Base-by-base conservation (phyloP, 176 grass and related monocot genomes). In the Canna indica region DNA sequence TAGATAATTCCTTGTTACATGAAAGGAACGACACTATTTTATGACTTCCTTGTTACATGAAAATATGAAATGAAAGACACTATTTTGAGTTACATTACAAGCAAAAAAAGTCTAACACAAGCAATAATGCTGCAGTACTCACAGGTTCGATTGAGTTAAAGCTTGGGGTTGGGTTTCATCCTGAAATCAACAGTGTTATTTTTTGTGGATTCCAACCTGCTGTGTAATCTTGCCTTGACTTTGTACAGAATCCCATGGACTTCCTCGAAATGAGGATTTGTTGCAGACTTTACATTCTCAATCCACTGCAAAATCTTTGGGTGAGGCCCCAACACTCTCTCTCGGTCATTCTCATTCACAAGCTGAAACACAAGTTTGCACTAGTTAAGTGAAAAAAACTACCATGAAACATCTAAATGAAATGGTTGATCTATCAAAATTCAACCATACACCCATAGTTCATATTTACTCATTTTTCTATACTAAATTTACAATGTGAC, bases 251-350 rank as follows among this genome's bases (percentile, higher is more conserved):
- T 36, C 30, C 67, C 46, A 45, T 90, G 81, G 1, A 73, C 77
- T 75, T 96, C 77, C 22, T 85, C 84, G 61, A 97, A 97, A 76
- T 92, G 86, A 63, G 93, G 93, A 64, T 64, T 76, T 4, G 88
- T 96, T 34, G 88, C 82, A 76, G 70, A 90, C 81, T 79, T 92
- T 15, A 97, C 88, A 69, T 97, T 92, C 42, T 83, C 81, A 62
- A 97, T 85, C 93, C 93, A 97, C 20, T 71, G 20, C 27, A 73
- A 70, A 42, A 97, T 86, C 71, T 83, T 90, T 50, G 78, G 62
- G 6, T 83, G 74, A 58, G 76, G 79, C 47, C 73, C 79, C 30
- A 97, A 83, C 30, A 87, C 76, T 47, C 52, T 77, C 60, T 84
- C 77, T 15, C 75, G 69, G 14, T 81, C 76, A 5, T 77, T 64